Percentiles rank a stretch among this genome's conserved stretches.
phyloP scores from a whole-genome alignment of 1,284 basidiomycete species.

The Agroathelia rolfsii region DNA sequence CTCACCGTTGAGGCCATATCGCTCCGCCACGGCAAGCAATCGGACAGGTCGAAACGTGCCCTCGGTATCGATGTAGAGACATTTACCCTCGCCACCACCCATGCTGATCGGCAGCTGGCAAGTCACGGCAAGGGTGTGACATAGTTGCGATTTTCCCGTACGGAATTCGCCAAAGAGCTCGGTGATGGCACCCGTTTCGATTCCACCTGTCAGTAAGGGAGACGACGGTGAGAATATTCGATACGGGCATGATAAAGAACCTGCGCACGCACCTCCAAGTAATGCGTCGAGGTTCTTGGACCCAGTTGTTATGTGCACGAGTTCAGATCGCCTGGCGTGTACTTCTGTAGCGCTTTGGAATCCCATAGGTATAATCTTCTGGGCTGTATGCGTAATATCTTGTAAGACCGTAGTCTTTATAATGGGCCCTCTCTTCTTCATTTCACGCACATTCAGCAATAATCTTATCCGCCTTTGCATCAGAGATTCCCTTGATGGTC shows the following conservation, averaged over 20 bases:
- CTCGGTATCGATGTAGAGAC: constrained; percentile 98
- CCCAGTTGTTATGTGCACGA: constrained; percentile 95
- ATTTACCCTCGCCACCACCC: constrained; percentile 99
- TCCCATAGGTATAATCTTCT: constrained; percentile 93
- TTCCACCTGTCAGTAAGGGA: constrained; percentile 58
- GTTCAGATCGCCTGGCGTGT: constrained; percentile 89
- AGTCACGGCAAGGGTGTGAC: constrained; percentile 96
- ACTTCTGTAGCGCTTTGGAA: constrained; percentile 99
- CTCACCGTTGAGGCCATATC: constrained; percentile 92
- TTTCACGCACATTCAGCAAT: constrained; percentile 70
- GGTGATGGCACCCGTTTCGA: constrained; percentile 98
- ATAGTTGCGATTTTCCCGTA: constrained; percentile 97
- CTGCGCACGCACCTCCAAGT: constrained; percentile 64
- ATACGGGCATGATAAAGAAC: not conserved
- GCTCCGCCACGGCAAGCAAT: constrained; percentile 88
- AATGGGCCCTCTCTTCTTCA: constrained; percentile 5
- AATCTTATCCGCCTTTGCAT: constrained; percentile 97
- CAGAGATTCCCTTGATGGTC: constrained; percentile 94
- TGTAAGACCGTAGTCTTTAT: constrained; percentile 2
- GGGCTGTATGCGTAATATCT: constrained; percentile 41
- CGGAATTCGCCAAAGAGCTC: constrained; percentile 98
- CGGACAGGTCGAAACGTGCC: constrained; percentile 97
- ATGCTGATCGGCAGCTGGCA: constrained; percentile 96
- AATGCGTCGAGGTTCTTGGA: constrained; percentile 94
- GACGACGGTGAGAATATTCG: constrained; percentile 1